Percentiles rank a stretch among this genome's conserved stretches.
These are phyloP conservation scores for Daldinia eschscholtzii DNA, from an alignment of 2,329 filamentous ascomycete species.

Conservation along the genomic window DNA sequence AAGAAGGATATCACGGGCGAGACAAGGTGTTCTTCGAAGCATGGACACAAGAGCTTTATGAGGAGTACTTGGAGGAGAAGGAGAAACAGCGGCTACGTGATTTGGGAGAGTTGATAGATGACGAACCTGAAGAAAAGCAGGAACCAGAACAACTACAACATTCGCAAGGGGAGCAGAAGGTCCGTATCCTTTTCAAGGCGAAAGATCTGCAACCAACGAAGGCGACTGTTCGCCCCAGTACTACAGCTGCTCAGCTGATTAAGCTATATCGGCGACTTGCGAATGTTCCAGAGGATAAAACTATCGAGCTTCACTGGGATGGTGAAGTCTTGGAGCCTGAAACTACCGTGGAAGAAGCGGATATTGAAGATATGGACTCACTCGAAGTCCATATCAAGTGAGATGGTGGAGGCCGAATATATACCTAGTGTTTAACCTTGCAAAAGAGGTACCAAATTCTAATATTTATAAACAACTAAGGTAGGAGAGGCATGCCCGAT, in stretches of 20 bases:
- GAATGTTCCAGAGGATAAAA: conserved; percentile 62
- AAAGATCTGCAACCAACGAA: conserved; percentile 64
- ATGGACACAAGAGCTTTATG: conserved; percentile 76
- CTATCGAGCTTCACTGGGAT: conserved; percentile 77
- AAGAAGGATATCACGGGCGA: conserved; percentile 63
- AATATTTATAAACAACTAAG: conserved; percentile 1
- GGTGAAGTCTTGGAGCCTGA: conserved; percentile 76
- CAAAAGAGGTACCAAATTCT: neutral
- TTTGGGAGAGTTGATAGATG: conserved; percentile 57
- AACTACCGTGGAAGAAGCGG: conserved; percentile 72
- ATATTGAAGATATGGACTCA: conserved; percentile 79
- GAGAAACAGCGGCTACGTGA: conserved; percentile 61
- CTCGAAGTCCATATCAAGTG: conserved; percentile 79
- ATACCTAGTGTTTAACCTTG: neutral
- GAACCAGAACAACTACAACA: conserved; percentile 39
- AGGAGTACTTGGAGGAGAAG: conserved; percentile 61
- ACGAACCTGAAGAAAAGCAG: conserved; percentile 48
- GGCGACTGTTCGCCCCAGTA: conserved; percentile 66
- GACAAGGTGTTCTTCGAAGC: conserved; percentile 80
- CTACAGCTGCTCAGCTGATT: conserved; percentile 72
- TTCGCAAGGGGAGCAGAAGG: conserved; percentile 52
- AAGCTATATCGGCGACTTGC: conserved; percentile 70
- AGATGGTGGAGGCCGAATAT: conserved; percentile 15
- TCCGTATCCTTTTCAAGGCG: conserved; percentile 68
- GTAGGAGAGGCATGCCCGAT: conserved; percentile 4